Base-by-base conservation (phyloP, 495 filamentous ascomycete species). In the Cladorrhinum samala region DNA sequence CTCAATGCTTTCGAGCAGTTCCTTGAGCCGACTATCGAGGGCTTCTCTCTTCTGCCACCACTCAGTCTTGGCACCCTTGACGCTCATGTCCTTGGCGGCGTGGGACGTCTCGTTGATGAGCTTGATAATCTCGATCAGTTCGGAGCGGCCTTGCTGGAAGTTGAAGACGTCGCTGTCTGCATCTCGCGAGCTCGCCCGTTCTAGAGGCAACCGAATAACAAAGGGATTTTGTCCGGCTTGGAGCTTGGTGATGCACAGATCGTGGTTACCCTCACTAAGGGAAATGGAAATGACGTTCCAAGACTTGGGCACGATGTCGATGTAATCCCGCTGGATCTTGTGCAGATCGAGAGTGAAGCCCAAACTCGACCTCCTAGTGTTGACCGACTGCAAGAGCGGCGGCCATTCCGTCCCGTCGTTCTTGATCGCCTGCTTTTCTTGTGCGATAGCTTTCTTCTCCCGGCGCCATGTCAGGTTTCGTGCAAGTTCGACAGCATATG, bases 241-340 rank as follows among this genome's bases (percentile, higher is more conserved):
- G 19, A 95, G 80, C 56, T 86, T 85, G 11, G 87, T 89, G 38
- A 95, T 82, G 54, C 84, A 85, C 13, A 98, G 84, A 55, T 96
- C 92, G 11, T 86, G 83, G 8, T 74, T 77, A 47, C 82, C 83
- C 27, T 93, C 88, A 62, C 85, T 92, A 16, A 97, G 62, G 0
- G 88, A 85, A 23, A 98, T 70, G 0, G 92, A 96, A 7, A 97
- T 71, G 4, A 88, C 89, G 37, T 84, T 89, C 93, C 93, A 98
- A 19, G 74, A 67, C 18, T 73, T 67, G 0, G 93, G 94, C 24
- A 97, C 83, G 50, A 94, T 88, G 59, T 92, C 87, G 54, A 91
- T 72, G 62, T 83, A 90, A 30, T 89, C 79, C 39, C 69, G 67
- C 61, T 88, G 85, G 56, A 91, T 87, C 8, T 57, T 68, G 48